phyloP scores from a whole-genome alignment of 176 grass and related monocot genomes.

The maize (Zea mays) region Zm-B73-REFERENCE-NAM-5.0 NC_050097.1:233989501-233990000 shows the following conservation, averaged over 20 bases:
- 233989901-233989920: conserved; percentile 5
- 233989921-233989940: conserved; percentile 41
- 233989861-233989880: not conserved
- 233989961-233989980: conserved; percentile 62
- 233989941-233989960: conserved; percentile 43
- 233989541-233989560: conserved; percentile 1
- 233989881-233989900: not conserved
- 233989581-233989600: conserved; percentile 4
- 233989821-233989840: conserved; percentile 21
- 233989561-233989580: not conserved
- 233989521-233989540: conserved; percentile 6
- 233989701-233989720: not conserved
- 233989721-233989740: not conserved
- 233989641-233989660: not conserved
- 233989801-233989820: not conserved
- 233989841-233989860: not conserved
- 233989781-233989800: not conserved
- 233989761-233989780: not conserved
- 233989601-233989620: not conserved
- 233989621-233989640: not conserved
- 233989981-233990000: conserved; percentile 41
- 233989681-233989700: not conserved
- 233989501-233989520: not conserved
- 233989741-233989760: not conserved
- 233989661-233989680: conserved; percentile 1